Evolutionary conservation across 2,329 filamentous ascomycete genomes (phyloP).

Genomic region (Verticillium nubilum): DNA sequence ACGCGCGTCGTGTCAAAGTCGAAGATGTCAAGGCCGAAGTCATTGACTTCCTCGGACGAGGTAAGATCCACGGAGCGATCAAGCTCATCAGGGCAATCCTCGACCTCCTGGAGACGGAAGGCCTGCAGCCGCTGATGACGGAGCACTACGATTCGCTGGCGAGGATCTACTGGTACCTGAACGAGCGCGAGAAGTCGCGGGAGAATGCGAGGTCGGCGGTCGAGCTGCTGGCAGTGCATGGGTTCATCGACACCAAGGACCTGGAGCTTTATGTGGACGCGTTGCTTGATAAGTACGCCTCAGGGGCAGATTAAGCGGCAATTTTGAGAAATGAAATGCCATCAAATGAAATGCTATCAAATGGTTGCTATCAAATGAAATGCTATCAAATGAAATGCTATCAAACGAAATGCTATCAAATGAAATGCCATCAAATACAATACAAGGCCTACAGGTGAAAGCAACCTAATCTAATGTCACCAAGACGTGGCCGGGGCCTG

Average conservation of each 20-base stretch:
- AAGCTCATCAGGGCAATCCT: slow-evolving; percentile 17
- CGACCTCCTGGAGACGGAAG: slow-evolving; percentile 18
- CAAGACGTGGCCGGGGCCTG: no score
- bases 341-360: no score
- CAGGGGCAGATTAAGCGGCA: neutral
- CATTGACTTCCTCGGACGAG: slow-evolving; percentile 14
- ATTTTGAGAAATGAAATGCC: no score
- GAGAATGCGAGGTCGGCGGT: neutral
- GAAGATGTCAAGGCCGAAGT: slow-evolving; percentile 15
- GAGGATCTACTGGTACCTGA: slow-evolving; percentile 4
- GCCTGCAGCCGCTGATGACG: slow-evolving; percentile 16
- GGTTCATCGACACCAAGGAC: slow-evolving; percentile 1
- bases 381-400: no score
- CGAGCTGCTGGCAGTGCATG: neutral
- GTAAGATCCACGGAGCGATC: slow-evolving; percentile 17
- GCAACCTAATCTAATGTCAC: no score
- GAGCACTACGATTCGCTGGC: slow-evolving; percentile 22
- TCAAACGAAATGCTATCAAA: no score
- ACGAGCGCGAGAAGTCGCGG: neutral
- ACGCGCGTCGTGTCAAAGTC: slow-evolving; percentile 20
- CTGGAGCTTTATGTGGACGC: neutral
- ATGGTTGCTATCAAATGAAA: no score
- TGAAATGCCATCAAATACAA: no score
- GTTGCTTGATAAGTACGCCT: neutral
- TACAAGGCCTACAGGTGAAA: no score